Evolutionary conservation across 441 rosid species (phyloP).

Genomic region (Gossypium lobatum): DNA sequence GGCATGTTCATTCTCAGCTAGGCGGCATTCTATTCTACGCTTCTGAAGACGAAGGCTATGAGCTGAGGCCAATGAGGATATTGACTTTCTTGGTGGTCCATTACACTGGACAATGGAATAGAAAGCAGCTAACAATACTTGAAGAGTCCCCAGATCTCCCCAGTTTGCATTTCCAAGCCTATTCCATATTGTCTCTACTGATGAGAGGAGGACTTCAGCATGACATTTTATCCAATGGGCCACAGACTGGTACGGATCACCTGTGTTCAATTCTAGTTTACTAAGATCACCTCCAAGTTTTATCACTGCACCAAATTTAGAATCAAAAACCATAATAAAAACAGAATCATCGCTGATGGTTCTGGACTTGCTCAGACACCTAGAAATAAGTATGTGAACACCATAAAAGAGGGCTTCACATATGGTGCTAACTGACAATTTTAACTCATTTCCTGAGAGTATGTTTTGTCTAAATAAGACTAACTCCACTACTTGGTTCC

Average conservation of each 20-base stretch:
- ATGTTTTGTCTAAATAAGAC: slow-evolving; percentile 41
- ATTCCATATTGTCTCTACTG: slow-evolving; percentile 54
- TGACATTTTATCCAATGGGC: slow-evolving; percentile 51
- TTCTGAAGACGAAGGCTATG: slow-evolving; percentile 55
- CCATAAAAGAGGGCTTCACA: slow-evolving; percentile 67
- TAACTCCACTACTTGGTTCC: slow-evolving; percentile 51
- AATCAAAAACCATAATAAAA: slow-evolving; percentile 48
- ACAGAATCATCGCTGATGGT: slow-evolving; percentile 30
- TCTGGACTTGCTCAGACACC: slow-evolving; percentile 39
- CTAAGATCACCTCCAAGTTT: slow-evolving; percentile 52
- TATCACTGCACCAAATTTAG: slow-evolving; percentile 61
- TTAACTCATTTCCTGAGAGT: slow-evolving; percentile 37
- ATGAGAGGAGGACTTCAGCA: slow-evolving; percentile 42
- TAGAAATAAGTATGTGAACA: slow-evolving; percentile 45
- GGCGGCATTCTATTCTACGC: slow-evolving; percentile 39
- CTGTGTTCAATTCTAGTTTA: slow-evolving; percentile 30
- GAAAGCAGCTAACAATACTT: slow-evolving; percentile 51
- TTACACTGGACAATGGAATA: slow-evolving; percentile 45
- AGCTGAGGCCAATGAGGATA: slow-evolving; percentile 40
- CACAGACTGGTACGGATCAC: slow-evolving; percentile 36
- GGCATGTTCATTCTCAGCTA: slow-evolving; percentile 30
- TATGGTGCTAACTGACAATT: slow-evolving; percentile 36
- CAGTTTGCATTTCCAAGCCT: slow-evolving; percentile 60
- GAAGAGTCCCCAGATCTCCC: slow-evolving; percentile 59
- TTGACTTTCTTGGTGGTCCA: slow-evolving; percentile 52